Evolutionary conservation across 1,284 basidiomycete species (phyloP).

Genomic region (Phellopilus nigrolimitatus): DNA sequence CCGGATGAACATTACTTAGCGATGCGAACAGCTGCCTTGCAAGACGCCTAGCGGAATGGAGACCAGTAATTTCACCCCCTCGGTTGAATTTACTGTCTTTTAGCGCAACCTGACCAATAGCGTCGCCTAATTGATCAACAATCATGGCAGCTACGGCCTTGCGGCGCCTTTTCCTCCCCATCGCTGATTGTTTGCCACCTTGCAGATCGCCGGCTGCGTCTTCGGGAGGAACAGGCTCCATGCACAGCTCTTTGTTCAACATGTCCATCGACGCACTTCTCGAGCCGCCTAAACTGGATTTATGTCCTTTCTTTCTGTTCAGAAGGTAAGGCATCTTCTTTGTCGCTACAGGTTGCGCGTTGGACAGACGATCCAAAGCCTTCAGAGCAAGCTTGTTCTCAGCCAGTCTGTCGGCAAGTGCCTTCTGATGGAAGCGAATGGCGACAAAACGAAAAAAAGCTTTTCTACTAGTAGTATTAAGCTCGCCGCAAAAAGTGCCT

Average conservation of each 20-base stretch:
- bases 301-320: slow-evolving; percentile 33
- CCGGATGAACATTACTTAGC: slow-evolving; percentile 56
- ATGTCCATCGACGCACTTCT: slow-evolving; percentile 31
- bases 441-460: slow-evolving; percentile 67
- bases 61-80: slow-evolving; percentile 48
- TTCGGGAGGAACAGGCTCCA: slow-evolving; percentile 4
- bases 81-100: slow-evolving; percentile 61
- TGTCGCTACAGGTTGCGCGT: slow-evolving; percentile 44
- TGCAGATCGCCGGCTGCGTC: slow-evolving; percentile 15
- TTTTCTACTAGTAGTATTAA: slow-evolving; percentile 67
- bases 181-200: slow-evolving; percentile 23
- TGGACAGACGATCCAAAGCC: slow-evolving; percentile 65
- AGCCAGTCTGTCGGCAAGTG: slow-evolving; percentile 63
- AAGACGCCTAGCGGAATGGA: slow-evolving; percentile 67
- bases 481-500: slow-evolving; percentile 62
- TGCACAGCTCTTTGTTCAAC: slow-evolving; percentile 17
- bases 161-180: slow-evolving; percentile 38
- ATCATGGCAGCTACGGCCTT: slow-evolving; percentile 59
- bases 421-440: slow-evolving; percentile 74
- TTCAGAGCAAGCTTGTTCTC: slow-evolving; percentile 67
- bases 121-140: slow-evolving; percentile 66
- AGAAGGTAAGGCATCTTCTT: slow-evolving; percentile 29
- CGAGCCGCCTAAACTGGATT: slow-evolving; percentile 26
- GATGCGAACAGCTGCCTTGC: slow-evolving; percentile 72
- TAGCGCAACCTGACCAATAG: slow-evolving; percentile 66